A percentile compares a stretch with the other conserved stretches of the same genome.
phyloP scores from a whole-genome alignment of 768 basidiomycete species.

The Multifurca ochricompacta region DNA sequence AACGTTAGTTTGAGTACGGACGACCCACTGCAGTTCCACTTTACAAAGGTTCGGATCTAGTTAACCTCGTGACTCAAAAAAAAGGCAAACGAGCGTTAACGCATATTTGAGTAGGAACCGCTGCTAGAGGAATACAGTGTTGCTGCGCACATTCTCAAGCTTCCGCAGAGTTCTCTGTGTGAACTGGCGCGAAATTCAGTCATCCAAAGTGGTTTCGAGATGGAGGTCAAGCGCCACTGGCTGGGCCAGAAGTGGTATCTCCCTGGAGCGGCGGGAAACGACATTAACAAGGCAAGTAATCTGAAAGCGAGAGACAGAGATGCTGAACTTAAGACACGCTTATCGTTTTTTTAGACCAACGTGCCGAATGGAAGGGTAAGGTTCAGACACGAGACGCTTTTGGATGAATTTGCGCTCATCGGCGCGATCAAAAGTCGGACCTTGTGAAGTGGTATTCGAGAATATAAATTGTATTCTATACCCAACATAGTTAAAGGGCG shows the following conservation, averaged over 20 bases:
- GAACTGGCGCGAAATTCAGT: constrained; percentile 99
- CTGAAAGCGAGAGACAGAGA: not conserved
- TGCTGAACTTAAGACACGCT: not conserved
- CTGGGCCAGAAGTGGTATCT: constrained; percentile 90
- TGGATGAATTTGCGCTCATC: constrained; percentile 78
- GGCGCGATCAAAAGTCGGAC: constrained; percentile 10
- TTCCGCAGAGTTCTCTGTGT: constrained; percentile 89
- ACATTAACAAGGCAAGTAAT: constrained; percentile 76
- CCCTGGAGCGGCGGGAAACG: constrained; percentile 88
- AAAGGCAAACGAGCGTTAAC: too few relatives aligned
- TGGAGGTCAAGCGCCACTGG: constrained; percentile 96
- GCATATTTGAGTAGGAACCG: constrained; percentile 68
- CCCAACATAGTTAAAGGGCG: too few relatives aligned
- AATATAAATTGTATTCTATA: too few relatives aligned
- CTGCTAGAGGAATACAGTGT: constrained; percentile 96
- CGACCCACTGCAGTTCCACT: constrained; percentile 95
- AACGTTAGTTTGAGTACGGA: constrained; percentile 97
- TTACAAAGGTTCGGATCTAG: constrained; percentile 68
- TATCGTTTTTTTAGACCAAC: constrained; percentile 61
- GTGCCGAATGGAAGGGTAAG: constrained; percentile 86
- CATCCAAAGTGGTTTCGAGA: constrained; percentile 94
- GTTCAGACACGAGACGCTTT: constrained; percentile 85
- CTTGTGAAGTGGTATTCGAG: not conserved
- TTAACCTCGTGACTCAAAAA: not conserved
- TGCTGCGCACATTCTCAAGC: constrained; percentile 94